Base-by-base conservation (phyloP, 73 alveolate genomes). In the Blepharisma japonicum region DNA sequence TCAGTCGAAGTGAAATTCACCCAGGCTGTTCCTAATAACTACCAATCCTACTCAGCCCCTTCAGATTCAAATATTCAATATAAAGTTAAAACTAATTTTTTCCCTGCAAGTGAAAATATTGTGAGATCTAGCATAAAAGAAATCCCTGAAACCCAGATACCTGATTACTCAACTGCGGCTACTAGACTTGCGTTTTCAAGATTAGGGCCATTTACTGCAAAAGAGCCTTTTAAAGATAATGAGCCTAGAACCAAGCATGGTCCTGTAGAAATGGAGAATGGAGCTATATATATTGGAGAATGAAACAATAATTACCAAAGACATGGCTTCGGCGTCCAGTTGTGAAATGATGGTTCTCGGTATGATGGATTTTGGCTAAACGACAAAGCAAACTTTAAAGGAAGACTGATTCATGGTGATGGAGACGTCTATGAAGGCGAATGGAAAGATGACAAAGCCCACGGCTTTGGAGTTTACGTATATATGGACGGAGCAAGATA, bases 401-500 rank as follows among this genome's bases (percentile, higher is more conserved):
- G 87, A n/a, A 45, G 79, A 70, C 68, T 80, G 18, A 56, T 83
- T 14, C 87, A 83, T 68, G 87, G 81, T 20, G 86, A 83, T 78
- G 87, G 86, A 23, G 90, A 83, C 54, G 55, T 80, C 27, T 83
- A 85, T 72, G 89, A 85, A 21, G 92, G 92, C 6, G 7, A 50
- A 11, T 85, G 92, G 91, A 53, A 32, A 6, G 81, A 85, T 71
- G 90, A 78, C 66, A 54, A 82, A 55, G 92, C 90, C 7, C 84
- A 92, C 82, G 98, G 98, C 48, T 82, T 66, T 68, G 98, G 98
- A 20, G 47, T 68, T 8, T 88, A 82, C 68, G 20, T 80, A 8
- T 90, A 79, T 71, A 83, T 80, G 20, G 88, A 90, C 48, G 94
- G 90, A 42, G 97, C 91, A 25, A 85, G 68, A 85, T 92, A 92